Conservation (phyloP, 2,329 filamentous ascomycete genomes). For the Penicillium psychrosexuale region DNA sequence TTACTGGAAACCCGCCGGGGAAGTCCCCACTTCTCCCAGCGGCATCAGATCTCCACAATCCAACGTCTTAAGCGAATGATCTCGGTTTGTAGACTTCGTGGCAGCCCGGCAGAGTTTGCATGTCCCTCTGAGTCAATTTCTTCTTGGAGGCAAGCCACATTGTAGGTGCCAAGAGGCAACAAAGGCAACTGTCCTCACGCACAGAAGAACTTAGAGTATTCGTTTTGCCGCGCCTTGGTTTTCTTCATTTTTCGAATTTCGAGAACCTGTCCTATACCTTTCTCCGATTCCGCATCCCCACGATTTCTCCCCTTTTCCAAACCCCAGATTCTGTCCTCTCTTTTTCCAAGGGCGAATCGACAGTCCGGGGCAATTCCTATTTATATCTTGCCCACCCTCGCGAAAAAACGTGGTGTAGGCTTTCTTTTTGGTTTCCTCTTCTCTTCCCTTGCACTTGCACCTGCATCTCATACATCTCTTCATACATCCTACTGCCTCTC, state of each 20-base stretch:
- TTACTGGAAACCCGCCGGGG: neutral
- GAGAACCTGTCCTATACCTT: constrained; percentile 16
- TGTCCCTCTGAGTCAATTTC: neutral
- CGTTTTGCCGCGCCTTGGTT: constrained; percentile 21
- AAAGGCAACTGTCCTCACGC: neutral
- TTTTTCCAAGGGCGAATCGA: constrained; percentile 2
- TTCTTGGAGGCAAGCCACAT: neutral
- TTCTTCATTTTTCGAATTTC: neutral
- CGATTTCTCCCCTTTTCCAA: constrained; percentile 9
- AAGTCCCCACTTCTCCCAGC: constrained; percentile 1
- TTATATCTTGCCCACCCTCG: constrained; percentile 16
- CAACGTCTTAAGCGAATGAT: neutral
- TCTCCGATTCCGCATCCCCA: constrained; percentile 21
- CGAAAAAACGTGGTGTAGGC: constrained; percentile 5
- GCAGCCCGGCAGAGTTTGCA: neutral
- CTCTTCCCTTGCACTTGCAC: neutral
- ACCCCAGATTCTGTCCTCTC: constrained; percentile 18
- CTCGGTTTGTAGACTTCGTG: neutral
- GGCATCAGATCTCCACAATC: neutral
- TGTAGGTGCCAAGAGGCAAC: constrained; percentile 1
- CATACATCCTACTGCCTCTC: constrained; percentile 9
- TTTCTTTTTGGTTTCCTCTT: constrained; percentile 5
- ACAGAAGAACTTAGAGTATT: neutral
- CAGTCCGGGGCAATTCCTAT: constrained; percentile 19
- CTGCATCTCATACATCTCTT: neutral